Conservation (phyloP, 176 grass and related monocot species). For the Ensete glaucum region DNA sequence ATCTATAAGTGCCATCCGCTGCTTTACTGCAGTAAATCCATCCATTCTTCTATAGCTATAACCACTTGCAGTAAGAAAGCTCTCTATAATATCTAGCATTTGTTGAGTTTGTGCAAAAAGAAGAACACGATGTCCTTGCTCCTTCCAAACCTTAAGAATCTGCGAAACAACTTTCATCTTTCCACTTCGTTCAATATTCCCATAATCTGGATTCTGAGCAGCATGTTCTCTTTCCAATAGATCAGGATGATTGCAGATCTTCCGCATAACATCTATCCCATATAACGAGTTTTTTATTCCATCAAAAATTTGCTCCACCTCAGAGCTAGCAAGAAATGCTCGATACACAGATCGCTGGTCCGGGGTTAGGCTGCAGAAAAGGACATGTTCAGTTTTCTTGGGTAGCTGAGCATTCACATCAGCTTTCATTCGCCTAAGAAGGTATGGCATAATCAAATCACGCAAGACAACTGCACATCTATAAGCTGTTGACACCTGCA, state of each 20-base stretch:
- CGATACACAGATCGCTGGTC: conserved; percentile 65
- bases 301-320: conserved; percentile 94
- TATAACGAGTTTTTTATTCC: conserved; percentile 77
- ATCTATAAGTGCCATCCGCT: conserved; percentile 85
- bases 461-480: conserved; percentile 78
- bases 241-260: conserved; percentile 96
- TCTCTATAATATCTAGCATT: conserved; percentile 91
- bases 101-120: conserved; percentile 87
- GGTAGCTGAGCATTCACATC: conserved; percentile 87
- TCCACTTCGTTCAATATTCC: conserved; percentile 69
- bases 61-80: conserved; percentile 39
- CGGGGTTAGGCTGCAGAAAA: conserved; percentile 72
- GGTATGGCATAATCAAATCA: conserved; percentile 88
- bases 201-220: conserved; percentile 72
- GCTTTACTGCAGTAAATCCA: conserved; percentile 84
- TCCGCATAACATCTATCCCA: conserved; percentile 83
- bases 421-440: conserved; percentile 93
- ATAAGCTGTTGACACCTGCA: conserved; percentile 94
- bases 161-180: conserved; percentile 92
- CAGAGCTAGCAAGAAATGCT: conserved; percentile 87
- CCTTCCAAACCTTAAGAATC: conserved; percentile 81
- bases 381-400: conserved; percentile 91
- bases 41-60: conserved; percentile 85
- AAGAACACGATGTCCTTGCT: conserved; percentile 82
- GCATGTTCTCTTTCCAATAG: conserved; percentile 83